Percentiles rank a stretch among this genome's conserved stretches.
These are phyloP conservation scores for Cryphonectria carpinicola DNA, from an alignment of 2,329 filamentous ascomycete species.

Conservation along the genomic window DNA sequence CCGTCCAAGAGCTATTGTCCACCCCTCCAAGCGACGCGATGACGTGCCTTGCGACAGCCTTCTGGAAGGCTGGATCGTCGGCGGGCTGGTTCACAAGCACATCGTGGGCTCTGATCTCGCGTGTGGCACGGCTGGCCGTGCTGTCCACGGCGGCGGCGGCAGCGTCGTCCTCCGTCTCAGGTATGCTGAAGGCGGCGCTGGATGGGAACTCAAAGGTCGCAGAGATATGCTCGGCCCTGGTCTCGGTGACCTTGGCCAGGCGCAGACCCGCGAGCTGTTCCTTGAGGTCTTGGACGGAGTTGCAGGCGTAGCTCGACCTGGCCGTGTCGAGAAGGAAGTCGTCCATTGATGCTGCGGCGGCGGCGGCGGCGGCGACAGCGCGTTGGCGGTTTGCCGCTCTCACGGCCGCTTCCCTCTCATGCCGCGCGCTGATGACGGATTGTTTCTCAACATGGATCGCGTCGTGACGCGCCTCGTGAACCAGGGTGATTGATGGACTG, in stretches of 20 bases:
- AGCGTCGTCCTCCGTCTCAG: constrained; percentile 42
- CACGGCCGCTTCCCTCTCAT: neutral
- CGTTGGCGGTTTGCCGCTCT: neutral
- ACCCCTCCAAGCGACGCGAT: constrained; percentile 46
- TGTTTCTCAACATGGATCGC: neutral
- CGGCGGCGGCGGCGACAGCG: too few relatives aligned
- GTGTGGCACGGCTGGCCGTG: constrained; percentile 30
- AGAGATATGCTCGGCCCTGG: constrained; percentile 54
- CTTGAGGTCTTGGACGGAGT: constrained; percentile 51
- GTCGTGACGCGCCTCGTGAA: neutral
- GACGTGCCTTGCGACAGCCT: constrained; percentile 54
- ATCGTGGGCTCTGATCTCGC: constrained; percentile 50
- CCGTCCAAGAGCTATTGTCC: constrained; percentile 55
- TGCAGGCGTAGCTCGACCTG: constrained; percentile 38
- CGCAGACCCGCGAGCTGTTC: constrained; percentile 47
- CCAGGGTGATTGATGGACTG: neutral
- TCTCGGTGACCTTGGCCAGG: constrained; percentile 48
- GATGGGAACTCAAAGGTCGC: constrained; percentile 51
- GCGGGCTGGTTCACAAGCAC: constrained; percentile 52
- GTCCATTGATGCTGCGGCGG: constrained; percentile 36
- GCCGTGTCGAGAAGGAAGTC: constrained; percentile 37
- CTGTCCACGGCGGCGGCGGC: constrained; percentile 30
- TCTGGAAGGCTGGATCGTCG: constrained; percentile 54
- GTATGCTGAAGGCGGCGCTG: constrained; percentile 48
- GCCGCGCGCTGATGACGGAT: neutral